These are phyloP conservation scores for Ziziphus jujuba DNA, from an alignment of 306 rosid genomes.

Conservation along the genomic window DNA sequence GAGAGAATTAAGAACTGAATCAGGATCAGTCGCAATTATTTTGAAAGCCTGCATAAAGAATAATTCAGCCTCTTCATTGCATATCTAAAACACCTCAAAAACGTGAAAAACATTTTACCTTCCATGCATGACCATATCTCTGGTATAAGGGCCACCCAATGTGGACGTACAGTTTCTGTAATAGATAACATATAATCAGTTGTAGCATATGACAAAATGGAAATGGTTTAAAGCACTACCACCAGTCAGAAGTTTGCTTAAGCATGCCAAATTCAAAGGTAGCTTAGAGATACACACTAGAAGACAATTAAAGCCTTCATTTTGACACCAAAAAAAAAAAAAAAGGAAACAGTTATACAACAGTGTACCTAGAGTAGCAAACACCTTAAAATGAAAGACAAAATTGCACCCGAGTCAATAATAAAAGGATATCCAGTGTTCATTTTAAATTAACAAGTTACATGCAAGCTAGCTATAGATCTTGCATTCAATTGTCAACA, in stretches of 20 bases:
- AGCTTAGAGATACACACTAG: background rate
- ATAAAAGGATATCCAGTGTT: too few relatives aligned
- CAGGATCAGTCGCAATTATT: slow-evolving; percentile 82
- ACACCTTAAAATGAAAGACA: too few relatives aligned
- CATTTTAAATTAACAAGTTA: too few relatives aligned
- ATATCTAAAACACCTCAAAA: slow-evolving; percentile 8
- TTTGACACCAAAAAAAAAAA: too few relatives aligned
- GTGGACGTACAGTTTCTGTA: slow-evolving; percentile 79
- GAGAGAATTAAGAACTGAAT: slow-evolving; percentile 70
- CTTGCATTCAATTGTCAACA: too few relatives aligned
- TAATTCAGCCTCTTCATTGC: slow-evolving; percentile 5
- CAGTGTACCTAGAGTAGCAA: too few relatives aligned
- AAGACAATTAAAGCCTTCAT: background rate
- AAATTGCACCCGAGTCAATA: too few relatives aligned
- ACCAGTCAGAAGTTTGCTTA: slow-evolving; percentile 4
- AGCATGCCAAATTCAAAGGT: background rate
- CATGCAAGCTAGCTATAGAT: too few relatives aligned
- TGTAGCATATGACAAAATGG: background rate
- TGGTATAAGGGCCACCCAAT: slow-evolving; percentile 98
- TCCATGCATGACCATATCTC: slow-evolving; percentile 93
- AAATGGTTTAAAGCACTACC: slow-evolving; percentile 4
- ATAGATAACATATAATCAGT: slow-evolving; percentile 20
- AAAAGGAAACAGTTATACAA: background rate
- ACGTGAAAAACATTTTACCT: slow-evolving; percentile 40
- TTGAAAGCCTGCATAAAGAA: slow-evolving; percentile 77